Base-by-base conservation (phyloP, 345 rosid genomes). In the Ceriops decandra region DNA sequence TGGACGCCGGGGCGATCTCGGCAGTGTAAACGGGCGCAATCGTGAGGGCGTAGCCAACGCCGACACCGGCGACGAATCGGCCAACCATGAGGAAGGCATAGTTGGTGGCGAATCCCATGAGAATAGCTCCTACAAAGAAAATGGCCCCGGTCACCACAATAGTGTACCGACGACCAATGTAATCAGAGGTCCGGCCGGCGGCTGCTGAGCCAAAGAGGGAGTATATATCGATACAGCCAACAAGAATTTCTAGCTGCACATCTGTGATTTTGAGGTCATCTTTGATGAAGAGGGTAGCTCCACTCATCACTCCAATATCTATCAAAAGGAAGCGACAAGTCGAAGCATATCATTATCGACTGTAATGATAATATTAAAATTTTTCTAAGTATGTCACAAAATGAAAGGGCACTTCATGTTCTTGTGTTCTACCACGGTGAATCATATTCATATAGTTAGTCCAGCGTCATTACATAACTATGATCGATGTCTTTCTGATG, bases 291-390 rank as follows among this genome's bases (percentile, higher is more conserved):
- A 78, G 63, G 26, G 74, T 75, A 0, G 96, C 97, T 51, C 97
- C 97, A 79, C 96, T 89, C 90, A 91, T 91, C 36, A 91, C 97
- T 62, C 97, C 96, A 64, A 81, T 78, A 83, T 91, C 97, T 91
- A 46, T 61, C 31, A 54, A 61, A 57, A 31, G 17, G 24, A 7
- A 26, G 46, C 19, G 58, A 42, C 27, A 30, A 22, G 46, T 8
- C 15, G 9, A 53, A 1, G 22, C 22, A 52, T 3, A 6, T 52
- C 36, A 6, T 7, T 33, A 7, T 7, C 1, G 10, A 33, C 36
- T 33, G 7, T 1, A 7, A 7, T 33, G 36, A 33, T 33, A 33
- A 7, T 7, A 33, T 33, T 7, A 33, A 33, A 33, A 7, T 33
- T 33, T 33, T 6, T 33, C 36, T 1, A 33, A 33, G 36, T 7